Base-by-base conservation (phyloP, 352 stramenopile species). In the Globisporangium ultimum region DNA sequence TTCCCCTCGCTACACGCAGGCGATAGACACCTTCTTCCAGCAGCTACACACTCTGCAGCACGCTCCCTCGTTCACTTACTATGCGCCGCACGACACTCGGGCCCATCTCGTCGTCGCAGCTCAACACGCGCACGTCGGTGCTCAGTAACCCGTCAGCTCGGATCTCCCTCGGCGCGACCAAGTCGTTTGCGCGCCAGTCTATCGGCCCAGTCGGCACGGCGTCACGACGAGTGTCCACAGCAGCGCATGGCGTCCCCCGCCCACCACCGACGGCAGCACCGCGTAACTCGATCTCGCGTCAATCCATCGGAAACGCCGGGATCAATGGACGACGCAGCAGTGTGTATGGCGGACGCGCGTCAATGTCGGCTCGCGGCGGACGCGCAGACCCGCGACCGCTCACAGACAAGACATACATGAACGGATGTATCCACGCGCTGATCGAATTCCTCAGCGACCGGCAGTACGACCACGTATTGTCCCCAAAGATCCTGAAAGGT, bases 371-470 rank as follows among this genome's bases (percentile, higher is more conserved):
- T 4, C 57, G 66, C 32, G 60, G 72, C 12, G 67, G 77, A 28
- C 77, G 74, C 20, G 57, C 84, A 5, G 93, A 98, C 61, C 89
- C 91, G 24, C 80, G 93, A 2, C 91, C 90, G 20, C 61, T 97
- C 12, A 70, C 56, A 14, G 97, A 99, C 66, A 97, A 97, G 59
- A 77, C 67, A 22, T 99, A 95, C 76, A 87, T 98, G 51, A 87
- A 88, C 58, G 76, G 74, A 20, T 97, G 81, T 68, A 97, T 99
- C 58, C 84, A 91, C 18, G 84, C 78, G 47, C 87, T 99, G 48
- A 83, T 98, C 36, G 83, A 94, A 57, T 99, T 97, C 66, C 84
- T 99, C 24, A 76, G 71, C 48, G 78, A 93, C 8, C 86, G 85
- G 50, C 80, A 90, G 43, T 99, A 97, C 74, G 88, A 97, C 68